Evolutionary conservation across 2,329 filamentous ascomycete species (phyloP).

Genomic region (Clarireedia homoeocarpa): DNA sequence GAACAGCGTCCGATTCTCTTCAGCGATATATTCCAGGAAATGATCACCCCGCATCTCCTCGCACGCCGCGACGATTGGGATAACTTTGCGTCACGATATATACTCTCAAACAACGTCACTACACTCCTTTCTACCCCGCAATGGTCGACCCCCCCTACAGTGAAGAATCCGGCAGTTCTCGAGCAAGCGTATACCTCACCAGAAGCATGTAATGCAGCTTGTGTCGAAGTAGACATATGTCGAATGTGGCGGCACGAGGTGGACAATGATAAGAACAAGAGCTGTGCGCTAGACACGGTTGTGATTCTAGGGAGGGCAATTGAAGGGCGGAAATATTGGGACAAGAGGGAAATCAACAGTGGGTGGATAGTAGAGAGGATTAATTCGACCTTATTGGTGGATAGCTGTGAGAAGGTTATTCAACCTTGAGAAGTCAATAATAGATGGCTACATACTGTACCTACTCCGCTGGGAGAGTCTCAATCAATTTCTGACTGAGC

Average conservation of each 20-base stretch:
- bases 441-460: too few species aligned
- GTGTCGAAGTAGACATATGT: not conserved
- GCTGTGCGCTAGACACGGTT: not conserved
- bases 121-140: not conserved
- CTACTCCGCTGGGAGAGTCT: too few species aligned
- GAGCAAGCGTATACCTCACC: not conserved
- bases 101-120: not conserved
- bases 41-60: not conserved
- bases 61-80: slow-evolving; percentile 7
- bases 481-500: too few species aligned
- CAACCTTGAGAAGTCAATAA: not conserved
- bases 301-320: not conserved
- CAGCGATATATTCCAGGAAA: not conserved
- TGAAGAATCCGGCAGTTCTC: not conserved
- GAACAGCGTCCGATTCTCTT: not conserved
- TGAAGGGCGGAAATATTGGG: not conserved
- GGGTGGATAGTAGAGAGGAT: slow-evolving; percentile 7
- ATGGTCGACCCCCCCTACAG: not conserved
- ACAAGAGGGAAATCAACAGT: not conserved
- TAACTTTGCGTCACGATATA: slow-evolving; percentile 7
- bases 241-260: slow-evolving; percentile 5
- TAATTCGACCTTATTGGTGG: not conserved
- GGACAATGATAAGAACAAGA: not conserved
- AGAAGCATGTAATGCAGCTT: slow-evolving; percentile 2
- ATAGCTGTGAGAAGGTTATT: not conserved